phyloP scores from a whole-genome alignment of 371 early-diverging fungal species.

The Mortierella sp. region DNA sequence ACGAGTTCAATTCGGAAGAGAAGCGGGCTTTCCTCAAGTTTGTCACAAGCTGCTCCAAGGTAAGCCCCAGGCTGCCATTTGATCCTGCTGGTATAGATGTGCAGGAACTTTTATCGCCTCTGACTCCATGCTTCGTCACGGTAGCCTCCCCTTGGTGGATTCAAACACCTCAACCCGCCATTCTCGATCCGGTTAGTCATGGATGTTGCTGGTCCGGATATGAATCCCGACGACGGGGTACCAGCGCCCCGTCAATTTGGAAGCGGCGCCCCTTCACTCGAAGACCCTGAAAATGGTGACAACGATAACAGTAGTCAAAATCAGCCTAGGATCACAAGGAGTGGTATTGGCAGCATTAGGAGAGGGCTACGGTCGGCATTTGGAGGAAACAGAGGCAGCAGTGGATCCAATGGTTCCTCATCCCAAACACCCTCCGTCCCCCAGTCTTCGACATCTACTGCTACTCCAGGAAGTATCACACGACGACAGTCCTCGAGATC shows the following conservation, averaged over 20 bases:
- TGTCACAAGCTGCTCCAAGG: conserved; percentile 85
- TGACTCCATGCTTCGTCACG: conserved; percentile 3
- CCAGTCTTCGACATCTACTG: conserved; percentile 11
- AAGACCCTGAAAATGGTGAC: background rate
- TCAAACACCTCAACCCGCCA: conserved; percentile 77
- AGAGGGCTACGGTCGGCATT: conserved; percentile 32
- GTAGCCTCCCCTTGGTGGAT: conserved; percentile 91
- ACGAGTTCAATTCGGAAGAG: conserved; percentile 70
- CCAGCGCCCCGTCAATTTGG: conserved; percentile 27
- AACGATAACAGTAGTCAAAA: background rate
- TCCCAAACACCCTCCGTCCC: conserved; percentile 3
- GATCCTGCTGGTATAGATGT: no score
- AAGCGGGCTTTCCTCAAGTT: conserved; percentile 83
- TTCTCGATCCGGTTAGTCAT: conserved; percentile 76
- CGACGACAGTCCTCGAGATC: conserved; percentile 10
- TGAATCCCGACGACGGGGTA: conserved; percentile 9
- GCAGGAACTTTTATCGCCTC: conserved; percentile 1
- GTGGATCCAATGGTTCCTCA: conserved; percentile 8
- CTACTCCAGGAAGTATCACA: background rate
- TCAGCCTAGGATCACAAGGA: background rate
- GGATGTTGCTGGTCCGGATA: conserved; percentile 21
- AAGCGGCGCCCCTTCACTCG: conserved; percentile 13
- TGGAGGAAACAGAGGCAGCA: conserved; percentile 1
- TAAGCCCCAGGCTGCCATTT: conserved; percentile 14
- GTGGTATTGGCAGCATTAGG: conserved; percentile 9